Evolutionary conservation across 2,329 filamentous ascomycete genomes (phyloP).

Genomic region (Alternaria longipes): DNA sequence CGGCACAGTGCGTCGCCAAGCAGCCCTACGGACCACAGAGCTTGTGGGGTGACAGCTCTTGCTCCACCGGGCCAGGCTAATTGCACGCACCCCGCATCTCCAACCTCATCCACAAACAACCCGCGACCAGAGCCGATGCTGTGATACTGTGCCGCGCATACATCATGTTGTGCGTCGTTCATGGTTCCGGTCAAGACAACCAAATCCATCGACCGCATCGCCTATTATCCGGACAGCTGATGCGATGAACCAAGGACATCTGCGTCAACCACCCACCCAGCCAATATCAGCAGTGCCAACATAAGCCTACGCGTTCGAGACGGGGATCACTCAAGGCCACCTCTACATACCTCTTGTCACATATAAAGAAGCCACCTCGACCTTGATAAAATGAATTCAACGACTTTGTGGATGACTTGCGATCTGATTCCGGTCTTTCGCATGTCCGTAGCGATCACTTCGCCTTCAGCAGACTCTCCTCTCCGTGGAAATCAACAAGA

Average conservation of each 20-base stretch:
- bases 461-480: neutral
- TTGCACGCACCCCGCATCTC: neutral
- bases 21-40: neutral
- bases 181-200: neutral
- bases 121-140: neutral
- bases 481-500: neutral
- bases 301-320: neutral
- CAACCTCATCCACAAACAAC: neutral
- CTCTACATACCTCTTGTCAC: too few species aligned
- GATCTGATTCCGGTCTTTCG: neutral
- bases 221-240: neutral
- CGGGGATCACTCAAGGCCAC: neutral
- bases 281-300: neutral
- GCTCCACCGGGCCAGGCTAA: neutral
- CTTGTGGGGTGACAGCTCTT: neutral
- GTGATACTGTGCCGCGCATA: neutral
- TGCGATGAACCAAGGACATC: neutral
- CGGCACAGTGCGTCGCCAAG: neutral
- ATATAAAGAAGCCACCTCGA: too few species aligned
- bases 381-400: neutral
- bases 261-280: neutral
- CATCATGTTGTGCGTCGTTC: neutral
- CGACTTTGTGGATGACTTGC: neutral
- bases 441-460: neutral
- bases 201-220: too few species aligned